These are phyloP conservation scores for Aspergillus latus DNA, from an alignment of 2,329 filamentous ascomycete species.

Conservation along the genomic window DNA sequence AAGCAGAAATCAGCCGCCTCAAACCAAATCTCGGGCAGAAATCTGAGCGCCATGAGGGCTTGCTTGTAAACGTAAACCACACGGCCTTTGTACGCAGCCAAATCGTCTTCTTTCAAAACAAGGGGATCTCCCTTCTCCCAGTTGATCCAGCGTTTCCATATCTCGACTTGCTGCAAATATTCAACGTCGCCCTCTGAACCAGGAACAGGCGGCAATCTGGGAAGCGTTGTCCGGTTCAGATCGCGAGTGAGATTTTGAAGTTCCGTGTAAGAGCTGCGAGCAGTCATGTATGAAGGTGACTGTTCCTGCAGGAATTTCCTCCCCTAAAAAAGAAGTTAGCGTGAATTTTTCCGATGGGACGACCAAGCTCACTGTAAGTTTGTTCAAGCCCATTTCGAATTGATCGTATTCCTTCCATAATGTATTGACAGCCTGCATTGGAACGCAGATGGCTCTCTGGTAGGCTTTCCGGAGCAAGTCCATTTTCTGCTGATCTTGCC, in stretches of 20 bases:
- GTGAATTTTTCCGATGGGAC: not conserved
- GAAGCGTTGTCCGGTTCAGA: slow-evolving; percentile 73
- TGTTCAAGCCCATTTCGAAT: slow-evolving; percentile 93
- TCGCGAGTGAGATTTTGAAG: slow-evolving; percentile 84
- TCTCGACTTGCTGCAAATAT: slow-evolving; percentile 76
- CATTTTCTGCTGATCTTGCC: slow-evolving; percentile 99
- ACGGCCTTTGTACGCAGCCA: slow-evolving; percentile 70
- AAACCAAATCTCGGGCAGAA: slow-evolving; percentile 95
- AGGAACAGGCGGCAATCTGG: slow-evolving; percentile 75
- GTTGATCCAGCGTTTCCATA: slow-evolving; percentile 91
- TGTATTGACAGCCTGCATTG: slow-evolving; percentile 76
- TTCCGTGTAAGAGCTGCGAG: slow-evolving; percentile 83
- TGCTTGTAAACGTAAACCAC: slow-evolving; percentile 92
- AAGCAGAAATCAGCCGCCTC: slow-evolving; percentile 93
- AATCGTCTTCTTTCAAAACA: slow-evolving; percentile 79
- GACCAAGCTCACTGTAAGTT: slow-evolving; percentile 66
- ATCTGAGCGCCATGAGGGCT: slow-evolving; percentile 86
- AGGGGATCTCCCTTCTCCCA: slow-evolving; percentile 96
- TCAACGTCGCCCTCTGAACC: slow-evolving; percentile 87
- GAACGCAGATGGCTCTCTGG: slow-evolving; percentile 82
- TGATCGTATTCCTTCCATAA: slow-evolving; percentile 98
- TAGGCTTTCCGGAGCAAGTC: slow-evolving; percentile 89
- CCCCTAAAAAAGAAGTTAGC: slow-evolving; percentile 55
- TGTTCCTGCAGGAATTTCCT: slow-evolving; percentile 93
- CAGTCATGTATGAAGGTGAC: slow-evolving; percentile 93